These are phyloP conservation scores for Beauveria caledonica DNA, from an alignment of 2,329 filamentous ascomycete genomes.

Conservation along the genomic window DNA sequence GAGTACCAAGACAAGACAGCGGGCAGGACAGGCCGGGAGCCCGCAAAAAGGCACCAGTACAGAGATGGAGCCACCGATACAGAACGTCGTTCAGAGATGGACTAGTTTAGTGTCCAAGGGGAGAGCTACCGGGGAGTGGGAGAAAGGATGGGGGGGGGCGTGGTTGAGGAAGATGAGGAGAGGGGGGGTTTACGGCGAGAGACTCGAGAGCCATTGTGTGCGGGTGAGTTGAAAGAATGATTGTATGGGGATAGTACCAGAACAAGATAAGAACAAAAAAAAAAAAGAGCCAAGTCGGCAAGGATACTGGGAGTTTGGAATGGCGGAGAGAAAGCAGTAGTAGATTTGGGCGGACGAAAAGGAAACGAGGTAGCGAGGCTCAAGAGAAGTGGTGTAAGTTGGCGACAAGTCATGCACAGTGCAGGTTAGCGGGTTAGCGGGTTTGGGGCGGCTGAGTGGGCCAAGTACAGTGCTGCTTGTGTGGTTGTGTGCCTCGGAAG, in stretches of 20 bases:
- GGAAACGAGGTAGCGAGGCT: not conserved
- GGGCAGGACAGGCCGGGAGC: not conserved
- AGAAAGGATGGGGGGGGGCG: not conserved
- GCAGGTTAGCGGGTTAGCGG: not conserved
- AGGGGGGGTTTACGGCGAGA: not conserved
- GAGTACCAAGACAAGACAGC: not conserved
- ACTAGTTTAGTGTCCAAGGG: slow-evolving; percentile 8
- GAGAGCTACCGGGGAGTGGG: not conserved
- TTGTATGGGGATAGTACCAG: not conserved
- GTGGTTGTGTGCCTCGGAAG: slow-evolving; percentile 6
- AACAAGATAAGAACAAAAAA: not conserved
- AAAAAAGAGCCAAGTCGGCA: not conserved
- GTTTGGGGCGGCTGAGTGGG: not conserved
- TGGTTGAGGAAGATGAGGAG: not conserved
- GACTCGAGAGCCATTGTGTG: not conserved
- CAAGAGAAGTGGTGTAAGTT: slow-evolving; percentile 4
- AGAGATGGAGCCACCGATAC: slow-evolving; percentile 9
- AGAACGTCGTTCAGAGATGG: slow-evolving; percentile 9
- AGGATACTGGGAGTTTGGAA: not conserved
- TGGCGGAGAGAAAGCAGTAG: not conserved
- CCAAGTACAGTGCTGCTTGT: not conserved
- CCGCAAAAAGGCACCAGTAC: not conserved
- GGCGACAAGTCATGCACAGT: slow-evolving; percentile 2
- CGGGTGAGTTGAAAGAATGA: not conserved
- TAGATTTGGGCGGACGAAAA: not conserved